These are phyloP conservation scores for Metarhizium album DNA, from an alignment of 2,329 filamentous ascomycete genomes.

Conservation along the genomic window DNA sequence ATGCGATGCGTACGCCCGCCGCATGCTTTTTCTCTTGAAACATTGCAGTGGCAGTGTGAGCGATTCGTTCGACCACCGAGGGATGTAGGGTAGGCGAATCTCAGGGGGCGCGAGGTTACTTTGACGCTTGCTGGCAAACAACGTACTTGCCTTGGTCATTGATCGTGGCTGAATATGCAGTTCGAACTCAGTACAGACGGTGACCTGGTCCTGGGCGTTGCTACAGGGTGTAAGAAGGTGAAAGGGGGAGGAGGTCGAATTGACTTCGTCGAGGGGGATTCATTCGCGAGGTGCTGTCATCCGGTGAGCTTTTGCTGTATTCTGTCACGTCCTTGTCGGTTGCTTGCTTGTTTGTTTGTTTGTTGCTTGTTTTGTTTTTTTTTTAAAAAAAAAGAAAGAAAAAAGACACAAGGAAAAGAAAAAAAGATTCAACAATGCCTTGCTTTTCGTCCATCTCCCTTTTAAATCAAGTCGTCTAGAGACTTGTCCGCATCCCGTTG, in stretches of 20 bases:
- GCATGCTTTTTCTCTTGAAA: not conserved
- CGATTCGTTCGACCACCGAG: not conserved
- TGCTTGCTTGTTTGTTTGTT: not conserved
- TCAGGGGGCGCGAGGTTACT: no score
- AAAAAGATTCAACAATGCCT: not conserved
- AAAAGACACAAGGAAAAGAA: no score
- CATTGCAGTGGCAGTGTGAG: not conserved
- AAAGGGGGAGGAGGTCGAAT: not conserved
- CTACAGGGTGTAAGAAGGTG: not conserved
- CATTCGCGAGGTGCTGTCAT: not conserved
- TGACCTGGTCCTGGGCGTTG: not conserved
- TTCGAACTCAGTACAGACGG: not conserved
- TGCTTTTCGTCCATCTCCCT: not conserved
- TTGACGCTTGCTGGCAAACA: no score
- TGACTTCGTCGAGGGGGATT: no score
- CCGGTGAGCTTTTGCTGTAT: not conserved
- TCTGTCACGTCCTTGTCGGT: not conserved
- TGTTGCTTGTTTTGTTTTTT: not conserved
- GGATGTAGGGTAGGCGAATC: not conserved
- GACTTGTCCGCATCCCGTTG: slow-evolving; percentile 88
- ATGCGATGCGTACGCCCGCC: not conserved
- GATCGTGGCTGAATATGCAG: not conserved
- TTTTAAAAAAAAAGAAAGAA: no score
- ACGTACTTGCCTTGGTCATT: no score
- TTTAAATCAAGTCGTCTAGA: slow-evolving; percentile 70